Evolutionary conservation across 345 rosid genomes (phyloP).

Genomic region (Gossypium arboreum): DNA sequence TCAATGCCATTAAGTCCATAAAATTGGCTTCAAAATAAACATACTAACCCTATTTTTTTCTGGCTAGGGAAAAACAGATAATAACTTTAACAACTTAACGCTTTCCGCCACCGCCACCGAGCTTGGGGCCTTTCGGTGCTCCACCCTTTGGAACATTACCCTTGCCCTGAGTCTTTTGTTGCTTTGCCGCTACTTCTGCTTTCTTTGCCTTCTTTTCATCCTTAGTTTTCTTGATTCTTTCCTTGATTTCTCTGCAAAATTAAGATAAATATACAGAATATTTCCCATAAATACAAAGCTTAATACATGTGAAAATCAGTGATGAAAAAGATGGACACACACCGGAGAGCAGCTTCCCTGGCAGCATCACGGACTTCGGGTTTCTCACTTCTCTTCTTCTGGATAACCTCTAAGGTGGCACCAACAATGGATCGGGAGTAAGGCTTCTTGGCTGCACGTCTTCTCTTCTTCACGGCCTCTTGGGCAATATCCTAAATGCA

Average conservation of each 20-base stretch:
- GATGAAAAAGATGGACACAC: neutral
- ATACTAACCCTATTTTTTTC: slow-evolving; percentile 11
- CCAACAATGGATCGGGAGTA: slow-evolving; percentile 78
- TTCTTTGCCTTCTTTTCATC: slow-evolving; percentile 88
- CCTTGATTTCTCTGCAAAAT: slow-evolving; percentile 64
- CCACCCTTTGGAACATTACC: slow-evolving; percentile 42
- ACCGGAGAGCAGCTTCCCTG: slow-evolving; percentile 72
- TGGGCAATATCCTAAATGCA: slow-evolving; percentile 56
- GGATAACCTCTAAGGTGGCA: slow-evolving; percentile 70
- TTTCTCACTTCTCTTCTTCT: slow-evolving; percentile 73
- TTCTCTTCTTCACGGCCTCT: slow-evolving; percentile 69
- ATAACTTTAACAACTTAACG: slow-evolving; percentile 33
- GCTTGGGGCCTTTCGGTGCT: slow-evolving; percentile 53
- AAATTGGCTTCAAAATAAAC: slow-evolving; percentile 7
- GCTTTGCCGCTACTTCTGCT: slow-evolving; percentile 52
- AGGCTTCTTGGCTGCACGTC: slow-evolving; percentile 64
- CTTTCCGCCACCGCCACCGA: slow-evolving; percentile 84
- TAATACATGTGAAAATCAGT: neutral
- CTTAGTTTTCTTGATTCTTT: slow-evolving; percentile 79
- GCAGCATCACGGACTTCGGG: slow-evolving; percentile 88
- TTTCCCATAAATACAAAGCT: neutral
- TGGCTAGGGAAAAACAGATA: slow-evolving; percentile 6
- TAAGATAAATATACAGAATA: neutral
- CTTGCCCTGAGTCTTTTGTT: slow-evolving; percentile 53
- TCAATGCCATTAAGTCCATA: neutral